Percentiles rank a stretch among this genome's conserved stretches.
Conservation (phyloP, 2,329 filamentous ascomycete genomes). For the Neofusicoccum cordaticola region DNA sequence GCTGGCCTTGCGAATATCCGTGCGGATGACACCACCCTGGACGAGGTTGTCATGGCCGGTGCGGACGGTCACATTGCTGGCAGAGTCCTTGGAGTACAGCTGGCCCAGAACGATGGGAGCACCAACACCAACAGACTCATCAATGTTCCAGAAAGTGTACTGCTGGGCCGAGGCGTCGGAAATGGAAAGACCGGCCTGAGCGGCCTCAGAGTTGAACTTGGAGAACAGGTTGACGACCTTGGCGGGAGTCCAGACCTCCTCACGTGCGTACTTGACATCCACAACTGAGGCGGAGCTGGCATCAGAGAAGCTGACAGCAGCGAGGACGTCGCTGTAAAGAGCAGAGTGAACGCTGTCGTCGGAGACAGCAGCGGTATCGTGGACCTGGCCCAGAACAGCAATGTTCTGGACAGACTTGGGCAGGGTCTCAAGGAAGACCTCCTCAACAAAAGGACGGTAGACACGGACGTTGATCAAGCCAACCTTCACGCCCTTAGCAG, state of each 20-base stretch:
- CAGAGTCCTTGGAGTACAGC: constrained; percentile 59
- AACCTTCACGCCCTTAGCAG: constrained; percentile 70
- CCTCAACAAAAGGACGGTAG: constrained; percentile 93
- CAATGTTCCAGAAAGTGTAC: constrained; percentile 91
- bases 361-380: constrained; percentile 66
- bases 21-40: constrained; percentile 75
- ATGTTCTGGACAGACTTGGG: constrained; percentile 73
- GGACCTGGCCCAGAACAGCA: constrained; percentile 85
- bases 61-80: constrained; percentile 60
- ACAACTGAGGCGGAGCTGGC: constrained; percentile 53
- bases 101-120: constrained; percentile 63
- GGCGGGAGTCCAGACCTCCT: constrained; percentile 61
- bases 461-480: constrained; percentile 89
- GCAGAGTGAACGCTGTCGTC: constrained; percentile 78
- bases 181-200: constrained; percentile 50
- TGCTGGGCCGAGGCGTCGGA: constrained; percentile 65
- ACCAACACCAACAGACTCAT: constrained; percentile 65
- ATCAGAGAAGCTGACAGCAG: constrained; percentile 74
- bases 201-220: constrained; percentile 38
- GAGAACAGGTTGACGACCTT: constrained; percentile 49
- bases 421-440: constrained; percentile 81
- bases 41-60: constrained; percentile 61
- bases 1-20: constrained; percentile 79
- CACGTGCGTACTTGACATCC: constrained; percentile 87
- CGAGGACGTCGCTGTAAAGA: constrained; percentile 87